Conservation (phyloP, 2,329 filamentous ascomycete species). For the Davidsoniella eucalypti region DNA sequence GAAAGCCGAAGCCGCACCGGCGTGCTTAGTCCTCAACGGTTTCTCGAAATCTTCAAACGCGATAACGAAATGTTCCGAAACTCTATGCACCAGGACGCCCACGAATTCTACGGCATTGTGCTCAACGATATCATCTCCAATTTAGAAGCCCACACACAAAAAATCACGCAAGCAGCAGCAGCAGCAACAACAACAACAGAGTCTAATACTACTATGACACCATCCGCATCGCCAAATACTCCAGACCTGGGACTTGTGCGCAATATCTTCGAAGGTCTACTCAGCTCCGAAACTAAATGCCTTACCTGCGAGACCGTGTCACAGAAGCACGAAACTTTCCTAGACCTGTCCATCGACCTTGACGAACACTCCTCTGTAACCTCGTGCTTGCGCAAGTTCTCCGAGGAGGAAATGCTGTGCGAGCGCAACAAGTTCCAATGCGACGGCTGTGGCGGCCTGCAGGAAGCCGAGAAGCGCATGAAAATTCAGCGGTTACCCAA, state of each 20-base stretch:
- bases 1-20: constrained; percentile 68
- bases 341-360: constrained; percentile 90
- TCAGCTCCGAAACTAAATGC: constrained; percentile 93
- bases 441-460: constrained; percentile 87
- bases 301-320: constrained; percentile 92
- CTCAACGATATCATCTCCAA: constrained; percentile 94
- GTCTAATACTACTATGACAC: not conserved
- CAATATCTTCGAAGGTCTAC: constrained; percentile 84
- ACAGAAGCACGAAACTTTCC: constrained; percentile 84
- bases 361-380: constrained; percentile 94
- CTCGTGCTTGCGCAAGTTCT: constrained; percentile 88
- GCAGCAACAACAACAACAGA: constrained; percentile 18
- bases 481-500: constrained; percentile 92
- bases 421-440: constrained; percentile 98
- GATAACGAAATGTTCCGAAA: constrained; percentile 97
- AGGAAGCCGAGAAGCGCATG: constrained; percentile 98
- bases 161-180: constrained; percentile 31
- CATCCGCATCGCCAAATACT: not conserved
- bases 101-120: constrained; percentile 88
- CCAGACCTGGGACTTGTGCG: constrained; percentile 61
- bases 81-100: constrained; percentile 95
- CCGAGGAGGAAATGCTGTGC: constrained; percentile 94
- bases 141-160: constrained; percentile 63
- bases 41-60: constrained; percentile 80
- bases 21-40: constrained; percentile 80